A percentile compares a stretch with the other conserved stretches of the same genome.
phyloP scores from a whole-genome alignment of 2,329 filamentous ascomycete species.

The Botrytis medusae region DNA sequence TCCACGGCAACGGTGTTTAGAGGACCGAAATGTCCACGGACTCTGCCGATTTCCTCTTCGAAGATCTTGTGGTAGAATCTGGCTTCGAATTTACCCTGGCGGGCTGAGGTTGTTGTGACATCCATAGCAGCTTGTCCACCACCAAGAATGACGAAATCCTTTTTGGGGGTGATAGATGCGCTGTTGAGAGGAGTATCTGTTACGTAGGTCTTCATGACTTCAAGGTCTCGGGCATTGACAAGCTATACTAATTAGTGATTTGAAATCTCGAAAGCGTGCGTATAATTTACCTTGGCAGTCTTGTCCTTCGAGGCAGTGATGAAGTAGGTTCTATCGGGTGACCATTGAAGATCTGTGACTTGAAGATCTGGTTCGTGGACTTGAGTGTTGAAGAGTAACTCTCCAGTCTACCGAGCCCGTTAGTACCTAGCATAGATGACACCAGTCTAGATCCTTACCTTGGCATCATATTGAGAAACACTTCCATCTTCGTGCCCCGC shows the following conservation, averaged over 20 bases:
- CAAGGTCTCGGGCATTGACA: conserved; percentile 80
- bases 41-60: conserved; percentile 96
- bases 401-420: conserved; percentile 60
- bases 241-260: conserved; percentile 51
- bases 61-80: conserved; percentile 99
- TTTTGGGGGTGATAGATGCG: conserved; percentile 89
- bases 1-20: conserved; percentile 91
- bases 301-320: conserved; percentile 99
- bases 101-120: conserved; percentile 83
- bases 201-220: conserved; percentile 87
- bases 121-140: conserved; percentile 99
- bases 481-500: conserved; percentile 96
- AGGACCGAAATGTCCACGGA: conserved; percentile 88
- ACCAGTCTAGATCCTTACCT: conserved; percentile 52
- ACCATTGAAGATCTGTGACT: conserved; percentile 93
- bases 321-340: conserved; percentile 91
- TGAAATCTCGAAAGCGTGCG: not conserved
- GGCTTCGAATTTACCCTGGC: conserved; percentile 98
- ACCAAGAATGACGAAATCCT: conserved; percentile 96
- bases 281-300: conserved; percentile 71
- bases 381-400: conserved; percentile 75
- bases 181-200: conserved; percentile 96
- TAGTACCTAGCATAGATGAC: conserved; percentile 22
- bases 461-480: conserved; percentile 86
- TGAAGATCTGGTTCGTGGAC: conserved; percentile 78